phyloP scores from a whole-genome alignment of 768 basidiomycete species.

The Rhizopogon roseolus region DNA sequence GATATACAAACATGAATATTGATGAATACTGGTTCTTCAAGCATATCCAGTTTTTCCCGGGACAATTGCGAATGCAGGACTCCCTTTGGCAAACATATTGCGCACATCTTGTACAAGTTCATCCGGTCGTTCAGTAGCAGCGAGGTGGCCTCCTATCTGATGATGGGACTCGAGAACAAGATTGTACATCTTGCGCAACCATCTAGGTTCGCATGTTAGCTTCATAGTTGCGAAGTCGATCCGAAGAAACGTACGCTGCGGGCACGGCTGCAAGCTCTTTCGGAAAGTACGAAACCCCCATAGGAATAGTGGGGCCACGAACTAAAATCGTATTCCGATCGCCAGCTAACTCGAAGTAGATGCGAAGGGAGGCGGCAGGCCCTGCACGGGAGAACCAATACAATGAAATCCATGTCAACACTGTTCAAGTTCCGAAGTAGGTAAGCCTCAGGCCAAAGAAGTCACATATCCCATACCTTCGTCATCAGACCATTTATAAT shows the following conservation, averaged over 20 bases:
- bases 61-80: conserved; percentile 45
- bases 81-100: conserved; percentile 52
- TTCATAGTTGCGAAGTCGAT: neutral
- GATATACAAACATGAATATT: neutral
- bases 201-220: conserved; percentile 28
- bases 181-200: conserved; percentile 32
- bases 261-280: conserved; percentile 37
- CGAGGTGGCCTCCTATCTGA: conserved; percentile 53
- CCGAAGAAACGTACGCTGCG: conserved; percentile 28
- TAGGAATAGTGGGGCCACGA: conserved; percentile 27
- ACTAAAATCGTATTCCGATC: neutral
- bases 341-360: conserved; percentile 46
- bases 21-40: neutral
- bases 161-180: conserved; percentile 48
- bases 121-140: conserved; percentile 46
- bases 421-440: conserved; percentile 26
- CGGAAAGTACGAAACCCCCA: conserved; percentile 50
- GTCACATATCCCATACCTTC: conserved; percentile 33
- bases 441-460: neutral
- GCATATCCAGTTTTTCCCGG: conserved; percentile 38
- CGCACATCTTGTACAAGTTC: conserved; percentile 44
- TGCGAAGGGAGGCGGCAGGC: conserved; percentile 51
- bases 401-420: conserved; percentile 56
- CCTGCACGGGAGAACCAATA: conserved; percentile 57
- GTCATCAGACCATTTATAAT: conserved; percentile 54